Evolutionary conservation across 805 yeast species (phyloP).

Genomic region (Vanderwaltozyma yarrowii): DNA sequence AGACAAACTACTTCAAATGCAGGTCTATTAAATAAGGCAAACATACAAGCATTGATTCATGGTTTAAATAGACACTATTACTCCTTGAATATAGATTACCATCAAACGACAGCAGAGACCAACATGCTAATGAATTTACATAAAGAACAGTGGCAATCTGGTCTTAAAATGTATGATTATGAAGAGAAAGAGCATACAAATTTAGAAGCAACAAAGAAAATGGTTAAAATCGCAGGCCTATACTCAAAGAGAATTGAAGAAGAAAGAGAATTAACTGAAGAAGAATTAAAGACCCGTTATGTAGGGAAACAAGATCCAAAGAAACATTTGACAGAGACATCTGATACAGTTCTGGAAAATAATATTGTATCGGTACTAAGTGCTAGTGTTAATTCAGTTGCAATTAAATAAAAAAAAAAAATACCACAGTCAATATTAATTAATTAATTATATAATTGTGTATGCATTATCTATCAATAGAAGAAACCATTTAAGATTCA

Average conservation of each 20-base stretch:
- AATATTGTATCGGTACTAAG: conserved; percentile 82
- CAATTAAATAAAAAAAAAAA: conserved; percentile 70
- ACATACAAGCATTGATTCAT: too few relatives aligned
- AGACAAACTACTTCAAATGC: too few relatives aligned
- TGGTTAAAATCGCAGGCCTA: conserved; percentile 85
- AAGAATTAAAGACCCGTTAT: conserved; percentile 86
- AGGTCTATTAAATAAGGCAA: too few relatives aligned
- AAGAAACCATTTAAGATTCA: not conserved
- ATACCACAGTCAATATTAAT: too few relatives aligned
- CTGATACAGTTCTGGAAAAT: conserved; percentile 77
- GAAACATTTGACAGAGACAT: conserved; percentile 87
- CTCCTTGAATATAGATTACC: too few relatives aligned
- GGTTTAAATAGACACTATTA: too few relatives aligned
- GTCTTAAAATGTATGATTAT: conserved; percentile 70
- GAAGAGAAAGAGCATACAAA: conserved; percentile 68
- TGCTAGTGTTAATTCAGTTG: conserved; percentile 82
- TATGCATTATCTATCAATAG: too few relatives aligned
- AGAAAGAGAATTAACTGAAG: conserved; percentile 80
- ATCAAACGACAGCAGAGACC: too few relatives aligned
- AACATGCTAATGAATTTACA: too few relatives aligned
- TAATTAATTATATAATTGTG: too few relatives aligned
- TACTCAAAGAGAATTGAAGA: conserved; percentile 86
- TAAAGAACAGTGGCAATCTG: conserved; percentile 97
- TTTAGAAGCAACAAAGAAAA: conserved; percentile 55
- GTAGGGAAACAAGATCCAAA: conserved; percentile 99